Evolutionary conservation across 129 eudicot genomes (phyloP).

Genomic region (carrot (Daucus carota)): DH1_v3.0 NC_030381.2:28367001-28367500

Average conservation of each 20-base stretch:
- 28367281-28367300: conserved; percentile 92
- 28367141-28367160: conserved; percentile 94
- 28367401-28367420: not conserved
- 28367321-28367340: conserved; percentile 7
- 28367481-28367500: not conserved
- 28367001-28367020: conserved; percentile 68
- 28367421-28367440: not conserved
- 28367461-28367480: not conserved
- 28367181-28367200: conserved; percentile 31
- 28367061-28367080: conserved; percentile 63
- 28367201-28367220: conserved; percentile 19
- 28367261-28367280: conserved; percentile 90
- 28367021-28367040: conserved; percentile 71
- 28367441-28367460: not conserved
- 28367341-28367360: not conserved
- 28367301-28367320: conserved; percentile 85
- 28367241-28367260: conserved; percentile 83
- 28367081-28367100: conserved; percentile 48
- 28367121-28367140: conserved; percentile 87
- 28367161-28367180: conserved; percentile 82
- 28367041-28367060: conserved; percentile 79
- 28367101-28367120: conserved; percentile 93
- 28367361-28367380: not conserved
- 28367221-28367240: conserved; percentile 55
- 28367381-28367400: not conserved